A percentile compares a stretch with the other conserved stretches of the same genome.
These are phyloP conservation scores for Puccinia horiana DNA, from an alignment of 1,284 basidiomycete genomes.

Conservation along the genomic window DNA sequence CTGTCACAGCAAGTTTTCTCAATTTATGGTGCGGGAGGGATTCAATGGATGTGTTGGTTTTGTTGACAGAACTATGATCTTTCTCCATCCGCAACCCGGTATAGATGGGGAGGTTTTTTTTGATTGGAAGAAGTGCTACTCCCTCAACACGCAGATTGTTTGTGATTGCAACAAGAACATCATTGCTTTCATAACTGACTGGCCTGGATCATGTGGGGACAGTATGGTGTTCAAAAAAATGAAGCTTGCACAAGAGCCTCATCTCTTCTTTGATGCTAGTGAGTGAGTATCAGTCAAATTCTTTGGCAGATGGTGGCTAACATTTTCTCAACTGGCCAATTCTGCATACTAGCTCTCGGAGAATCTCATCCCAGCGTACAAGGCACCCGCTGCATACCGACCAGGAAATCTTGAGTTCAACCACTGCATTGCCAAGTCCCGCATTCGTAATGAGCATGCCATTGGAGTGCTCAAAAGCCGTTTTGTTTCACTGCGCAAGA, in stretches of 20 bases:
- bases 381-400: background rate
- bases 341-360: background rate
- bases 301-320: background rate
- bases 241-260: background rate
- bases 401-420: background rate
- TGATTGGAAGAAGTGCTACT: background rate
- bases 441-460: background rate
- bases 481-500: background rate
- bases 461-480: slow-evolving; percentile 5
- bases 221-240: background rate
- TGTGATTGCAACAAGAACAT: slow-evolving; percentile 17
- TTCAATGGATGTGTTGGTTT: slow-evolving; percentile 10
- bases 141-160: slow-evolving; percentile 9
- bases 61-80: background rate
- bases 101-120: background rate
- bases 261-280: background rate
- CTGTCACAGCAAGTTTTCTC: background rate
- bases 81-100: background rate
- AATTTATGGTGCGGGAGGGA: background rate
- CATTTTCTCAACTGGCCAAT: background rate
- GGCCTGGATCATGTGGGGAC: slow-evolving; percentile 12
- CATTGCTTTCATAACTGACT: background rate
- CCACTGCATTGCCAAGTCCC: background rate
- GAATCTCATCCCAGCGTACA: background rate
- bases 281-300: background rate